Percentiles rank a stretch among this genome's conserved stretches.
Conservation (phyloP, 306 rosid genomes). For the Elaeagnus macrophylla region DNA sequence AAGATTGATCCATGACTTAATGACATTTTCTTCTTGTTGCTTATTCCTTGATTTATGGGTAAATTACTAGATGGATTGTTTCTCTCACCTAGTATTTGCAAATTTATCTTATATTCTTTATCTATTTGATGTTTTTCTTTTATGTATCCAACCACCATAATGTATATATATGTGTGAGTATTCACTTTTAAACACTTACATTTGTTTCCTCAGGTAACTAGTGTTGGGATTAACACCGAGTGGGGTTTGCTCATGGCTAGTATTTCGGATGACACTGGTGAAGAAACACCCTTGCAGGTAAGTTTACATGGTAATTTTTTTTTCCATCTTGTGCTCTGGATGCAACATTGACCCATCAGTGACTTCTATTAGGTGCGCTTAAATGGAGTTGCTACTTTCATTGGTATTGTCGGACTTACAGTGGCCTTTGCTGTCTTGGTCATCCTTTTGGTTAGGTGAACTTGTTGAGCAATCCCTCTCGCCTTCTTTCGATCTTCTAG, state of each 20-base stretch:
- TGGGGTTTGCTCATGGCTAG: slow-evolving; percentile 99
- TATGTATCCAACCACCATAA: not conserved
- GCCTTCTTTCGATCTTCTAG: slow-evolving; percentile 2
- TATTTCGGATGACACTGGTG: slow-evolving; percentile 94
- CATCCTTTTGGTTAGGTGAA: slow-evolving; percentile 73
- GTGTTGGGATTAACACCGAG: slow-evolving; percentile 93
- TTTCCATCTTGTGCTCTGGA: not conserved
- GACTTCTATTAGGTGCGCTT: slow-evolving; percentile 64
- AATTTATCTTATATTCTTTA: not conserved
- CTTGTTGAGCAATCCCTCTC: slow-evolving; percentile 1
- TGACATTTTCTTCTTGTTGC: not conserved
- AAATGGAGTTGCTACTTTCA: slow-evolving; percentile 93
- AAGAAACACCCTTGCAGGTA: slow-evolving; percentile 98
- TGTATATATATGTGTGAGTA: not conserved
- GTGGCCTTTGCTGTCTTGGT: slow-evolving; percentile 71
- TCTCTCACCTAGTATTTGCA: not conserved
- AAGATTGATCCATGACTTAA: too few relatives aligned
- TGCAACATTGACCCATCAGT: slow-evolving; percentile 12
- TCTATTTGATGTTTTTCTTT: not conserved
- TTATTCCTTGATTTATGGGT: not conserved
- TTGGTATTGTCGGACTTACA: slow-evolving; percentile 85
- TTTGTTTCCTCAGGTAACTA: slow-evolving; percentile 48
- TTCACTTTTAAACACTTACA: not conserved
- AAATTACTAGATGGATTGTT: not conserved
- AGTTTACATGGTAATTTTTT: not conserved